Base-by-base conservation (phyloP, 768 basidiomycete species). In the Leccinum rimulosum region DNA sequence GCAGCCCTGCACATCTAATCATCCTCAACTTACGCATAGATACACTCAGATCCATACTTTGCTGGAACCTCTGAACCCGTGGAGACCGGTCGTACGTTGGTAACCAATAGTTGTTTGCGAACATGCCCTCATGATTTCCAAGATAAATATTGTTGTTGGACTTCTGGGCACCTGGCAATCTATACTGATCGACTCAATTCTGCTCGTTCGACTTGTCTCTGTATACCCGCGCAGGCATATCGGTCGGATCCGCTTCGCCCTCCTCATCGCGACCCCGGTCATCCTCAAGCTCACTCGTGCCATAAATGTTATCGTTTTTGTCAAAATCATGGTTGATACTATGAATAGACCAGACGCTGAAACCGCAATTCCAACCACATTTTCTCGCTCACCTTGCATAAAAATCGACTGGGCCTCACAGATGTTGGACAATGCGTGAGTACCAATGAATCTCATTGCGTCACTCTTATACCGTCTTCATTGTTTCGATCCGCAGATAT, bases 321-420 rank as follows among this genome's bases (percentile, higher is more conserved):
- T 61, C 52, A 54, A 51, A 11, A 56, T 43, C 15, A 52, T 69
- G 19, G 52, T 51, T 10, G 40, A 55, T 15, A 65, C 49, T 10
- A 57, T 65, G 25, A 52, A 40, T 9, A 56, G 56, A 7, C 65
- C 65, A 6, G 36, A 61, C 1, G 54, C 50, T 12, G 9, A 36
- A 7, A n/a, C 55, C 12, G 9, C 40, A 5, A 36, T 65, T 36
- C 56, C 10, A 14, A 15, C 38, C 9, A 10, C 54, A 4, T 72
- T 63, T 57, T 38, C 50, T 12, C 4, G 54, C 28, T 55, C 51
- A 8, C 72, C 70, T 9, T 73, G 66, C 59, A 40, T 72, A 35
- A 70, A 69, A 43, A 63, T 73, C 10, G 72, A 70, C n/a, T 72
- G 70, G 70, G 61, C 66, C 7, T 52, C 67, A 19, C 70, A 73